Evolutionary conservation across 768 basidiomycete species (phyloP).

Genomic region (Tylopilus sp.): DNA sequence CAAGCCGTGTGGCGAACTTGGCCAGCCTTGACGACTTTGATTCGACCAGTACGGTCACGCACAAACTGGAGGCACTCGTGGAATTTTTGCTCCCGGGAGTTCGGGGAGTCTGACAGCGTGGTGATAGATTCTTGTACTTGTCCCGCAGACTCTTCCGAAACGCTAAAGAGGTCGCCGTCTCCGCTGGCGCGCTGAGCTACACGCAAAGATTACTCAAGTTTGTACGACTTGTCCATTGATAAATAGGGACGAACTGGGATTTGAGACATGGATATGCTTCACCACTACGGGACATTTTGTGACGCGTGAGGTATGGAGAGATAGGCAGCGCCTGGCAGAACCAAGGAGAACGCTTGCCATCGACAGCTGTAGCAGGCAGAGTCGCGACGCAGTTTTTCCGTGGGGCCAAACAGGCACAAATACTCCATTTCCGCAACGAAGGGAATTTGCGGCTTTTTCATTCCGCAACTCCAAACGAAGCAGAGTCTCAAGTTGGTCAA

Average conservation of each 20-base stretch:
- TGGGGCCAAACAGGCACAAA: slow-evolving; percentile 13
- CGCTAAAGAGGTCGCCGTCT: slow-evolving; percentile 13
- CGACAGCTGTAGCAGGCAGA: not conserved
- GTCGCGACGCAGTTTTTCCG: not conserved
- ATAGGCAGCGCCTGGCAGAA: slow-evolving; percentile 9
- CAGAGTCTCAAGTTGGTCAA: no score
- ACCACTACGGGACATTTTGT: slow-evolving; percentile 3
- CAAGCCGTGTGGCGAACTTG: slow-evolving; percentile 47
- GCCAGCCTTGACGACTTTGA: slow-evolving; percentile 27
- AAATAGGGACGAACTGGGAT: slow-evolving; percentile 19
- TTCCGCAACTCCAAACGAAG: no score
- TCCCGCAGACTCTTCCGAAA: not conserved
- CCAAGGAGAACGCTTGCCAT: slow-evolving; percentile 18
- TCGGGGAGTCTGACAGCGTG: not conserved
- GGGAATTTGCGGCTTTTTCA: no score
- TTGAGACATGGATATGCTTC: slow-evolving; percentile 20
- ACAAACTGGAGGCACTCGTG: slow-evolving; percentile 25
- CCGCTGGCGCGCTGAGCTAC: slow-evolving; percentile 15
- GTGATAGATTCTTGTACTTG: not conserved
- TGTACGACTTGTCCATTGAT: not conserved
- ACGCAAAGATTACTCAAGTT: not conserved
- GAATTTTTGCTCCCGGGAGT: slow-evolving; percentile 22
- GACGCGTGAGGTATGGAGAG: not conserved
- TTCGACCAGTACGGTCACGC: slow-evolving; percentile 26
- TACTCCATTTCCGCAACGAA: not conserved